phyloP scores from a whole-genome alignment of 495 filamentous ascomycete species.

The Neohortaea acidophila region DNA sequence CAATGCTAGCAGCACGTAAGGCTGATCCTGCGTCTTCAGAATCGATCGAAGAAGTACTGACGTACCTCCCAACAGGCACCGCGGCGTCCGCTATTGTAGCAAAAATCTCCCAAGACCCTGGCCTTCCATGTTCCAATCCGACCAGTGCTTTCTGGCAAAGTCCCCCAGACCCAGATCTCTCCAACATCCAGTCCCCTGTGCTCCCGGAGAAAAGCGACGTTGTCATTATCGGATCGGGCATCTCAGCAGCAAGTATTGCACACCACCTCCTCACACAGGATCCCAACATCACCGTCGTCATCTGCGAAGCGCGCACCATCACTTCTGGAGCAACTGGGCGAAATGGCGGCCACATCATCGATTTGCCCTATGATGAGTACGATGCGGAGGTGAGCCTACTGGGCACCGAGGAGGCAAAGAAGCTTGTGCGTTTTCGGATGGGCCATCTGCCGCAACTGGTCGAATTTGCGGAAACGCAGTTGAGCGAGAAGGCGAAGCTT shows the following conservation, averaged over 20 bases:
- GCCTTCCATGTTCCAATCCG: constrained; percentile 3
- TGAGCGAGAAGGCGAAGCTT: no score
- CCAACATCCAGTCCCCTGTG: neutral
- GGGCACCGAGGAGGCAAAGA: no score
- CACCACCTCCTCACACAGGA: constrained; percentile 3
- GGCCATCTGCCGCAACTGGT: no score
- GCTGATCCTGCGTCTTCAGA: no score
- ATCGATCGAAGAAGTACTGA: no score
- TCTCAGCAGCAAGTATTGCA: constrained; percentile 6
- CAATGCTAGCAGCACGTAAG: no score
- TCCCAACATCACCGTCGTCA: constrained; percentile 17
- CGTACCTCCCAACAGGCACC: no score
- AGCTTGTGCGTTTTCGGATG: no score
- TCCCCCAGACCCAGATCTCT: neutral
- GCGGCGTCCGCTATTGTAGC: no score
- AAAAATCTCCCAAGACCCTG: no score
- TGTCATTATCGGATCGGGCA: constrained; percentile 9
- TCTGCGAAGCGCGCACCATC: constrained; percentile 28
- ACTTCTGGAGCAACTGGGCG: constrained; percentile 29
- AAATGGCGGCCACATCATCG: constrained; percentile 30
- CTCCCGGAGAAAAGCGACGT: constrained; percentile 1
- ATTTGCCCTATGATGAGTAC: neutral
- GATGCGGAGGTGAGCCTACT: no score
- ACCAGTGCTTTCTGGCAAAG: constrained; percentile 6
- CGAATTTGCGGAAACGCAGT: no score